Conservation (phyloP, 2,329 filamentous ascomycete species). For the Nemania sp. region DNA sequence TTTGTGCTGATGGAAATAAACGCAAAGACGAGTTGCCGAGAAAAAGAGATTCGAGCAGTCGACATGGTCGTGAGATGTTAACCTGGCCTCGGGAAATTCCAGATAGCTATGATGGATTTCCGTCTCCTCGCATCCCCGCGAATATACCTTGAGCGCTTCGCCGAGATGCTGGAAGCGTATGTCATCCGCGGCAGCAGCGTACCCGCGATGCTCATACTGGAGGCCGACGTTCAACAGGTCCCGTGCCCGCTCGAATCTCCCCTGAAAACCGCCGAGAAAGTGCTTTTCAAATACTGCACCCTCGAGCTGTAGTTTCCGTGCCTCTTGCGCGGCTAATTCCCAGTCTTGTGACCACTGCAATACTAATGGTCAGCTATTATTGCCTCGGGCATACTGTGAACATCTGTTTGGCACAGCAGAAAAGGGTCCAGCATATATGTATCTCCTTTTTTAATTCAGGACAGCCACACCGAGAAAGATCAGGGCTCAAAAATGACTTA, state of each 20-base stretch:
- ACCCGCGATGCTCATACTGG: constrained; percentile 21
- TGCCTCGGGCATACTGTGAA: not conserved
- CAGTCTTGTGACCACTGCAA: constrained; percentile 15
- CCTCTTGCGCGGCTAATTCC: constrained; percentile 17
- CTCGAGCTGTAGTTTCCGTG: constrained; percentile 8
- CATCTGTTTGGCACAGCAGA: not conserved
- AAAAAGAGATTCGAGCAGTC: constrained; percentile 25
- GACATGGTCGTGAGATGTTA: constrained; percentile 24
- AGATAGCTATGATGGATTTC: constrained; percentile 18
- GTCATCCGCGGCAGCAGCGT: constrained; percentile 3
- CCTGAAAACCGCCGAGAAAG: not conserved
- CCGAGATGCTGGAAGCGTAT: constrained; percentile 11
- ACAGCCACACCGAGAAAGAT: too few relatives aligned
- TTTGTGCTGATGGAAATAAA: constrained; percentile 13
- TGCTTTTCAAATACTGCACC: constrained; percentile 13
- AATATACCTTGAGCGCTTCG: constrained; percentile 17
- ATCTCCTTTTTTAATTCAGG: not conserved
- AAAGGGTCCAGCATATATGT: not conserved
- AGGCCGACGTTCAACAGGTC: constrained; percentile 19
- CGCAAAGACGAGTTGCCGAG: constrained; percentile 19
- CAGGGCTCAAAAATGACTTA: not conserved
- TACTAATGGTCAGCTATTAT: not conserved
- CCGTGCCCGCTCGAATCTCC: constrained; percentile 17
- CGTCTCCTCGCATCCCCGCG: constrained; percentile 17
- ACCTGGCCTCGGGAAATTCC: constrained; percentile 15